Evolutionary conservation across 331 rosid species (phyloP), one percentile per base, ranked within the genome.

Genomic region (Malus hybrid): DNA sequence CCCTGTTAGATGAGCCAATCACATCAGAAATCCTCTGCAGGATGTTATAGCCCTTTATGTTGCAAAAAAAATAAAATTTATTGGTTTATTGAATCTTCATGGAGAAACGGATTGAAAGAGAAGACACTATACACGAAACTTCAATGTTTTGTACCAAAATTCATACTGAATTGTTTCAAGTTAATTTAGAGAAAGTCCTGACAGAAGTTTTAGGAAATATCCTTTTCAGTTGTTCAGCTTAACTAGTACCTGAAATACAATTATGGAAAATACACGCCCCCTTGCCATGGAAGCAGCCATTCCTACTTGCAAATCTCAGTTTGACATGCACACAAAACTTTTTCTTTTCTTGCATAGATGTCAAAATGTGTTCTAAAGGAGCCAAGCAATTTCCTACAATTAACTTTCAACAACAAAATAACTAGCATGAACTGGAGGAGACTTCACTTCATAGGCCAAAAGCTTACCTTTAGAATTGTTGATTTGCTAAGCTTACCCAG

Each of bases 401-500:
- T 48, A 14, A 48, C 54, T 48, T 28, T 76, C 65, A 65, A 70
- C 22, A 5, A 70, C 18, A 20, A 10, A 2, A 56, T 24, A 6
- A 24, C 36, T 56, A 42, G 13, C 61, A 56, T 44, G 70, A 16
- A 42, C 63, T 64, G 73, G 64, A 76, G 57, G 81, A 69, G 68
- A 48, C 31, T 69, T 31, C 42, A 52, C n/a, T 62, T 74, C 76
- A 65, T 42, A 52, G 64, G 42, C 65, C 54, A 44, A 71, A 73
- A 67, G 59, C 86, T 76, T 77, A 86, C 99, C 97, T 89, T 95
- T 64, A 85, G 80, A 87, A 95, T 89, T 80, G 97, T 92, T 80
- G 97, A 84, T 88, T 87, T 95, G 87, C 99, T 90, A 66, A 92
- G 96, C 84, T 90, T 95, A 73, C 97, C 99, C 36, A 95, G 99